phyloP scores from a whole-genome alignment of 1,139 yeast species.

The Meyerozyma elateridarum region DNA sequence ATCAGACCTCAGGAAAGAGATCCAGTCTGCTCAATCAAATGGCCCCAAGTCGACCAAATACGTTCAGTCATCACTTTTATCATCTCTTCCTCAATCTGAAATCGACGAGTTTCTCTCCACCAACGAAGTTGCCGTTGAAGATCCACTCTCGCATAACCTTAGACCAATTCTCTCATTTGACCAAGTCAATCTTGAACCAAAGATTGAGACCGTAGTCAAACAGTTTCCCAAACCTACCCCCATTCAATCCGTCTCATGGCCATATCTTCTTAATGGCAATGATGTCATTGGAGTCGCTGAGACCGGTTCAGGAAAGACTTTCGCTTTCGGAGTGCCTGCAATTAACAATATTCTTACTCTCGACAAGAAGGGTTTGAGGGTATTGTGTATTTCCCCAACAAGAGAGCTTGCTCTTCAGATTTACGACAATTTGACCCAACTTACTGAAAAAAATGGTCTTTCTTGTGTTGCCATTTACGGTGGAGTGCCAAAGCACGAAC shows the following conservation, averaged over 20 bases:
- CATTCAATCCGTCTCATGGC: conserved; percentile 97
- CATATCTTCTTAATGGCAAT: conserved; percentile 70
- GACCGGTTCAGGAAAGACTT: conserved; percentile 96
- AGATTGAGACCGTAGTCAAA: conserved; percentile 52
- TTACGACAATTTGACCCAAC: conserved; percentile 70
- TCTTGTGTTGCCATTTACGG: conserved; percentile 89
- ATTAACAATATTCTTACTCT: conserved; percentile 56
- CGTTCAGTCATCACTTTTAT: conserved; percentile 26
- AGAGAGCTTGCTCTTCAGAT: conserved; percentile 96
- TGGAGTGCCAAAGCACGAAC: conserved; percentile 95
- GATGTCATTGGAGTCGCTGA: conserved; percentile 98
- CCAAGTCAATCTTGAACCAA: conserved; percentile 52
- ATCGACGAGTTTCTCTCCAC: conserved; percentile 58
- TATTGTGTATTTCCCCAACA: conserved; percentile 89
- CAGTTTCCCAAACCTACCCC: conserved; percentile 91
- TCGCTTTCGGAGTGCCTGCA: conserved; percentile 98
- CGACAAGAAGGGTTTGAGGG: conserved; percentile 54
- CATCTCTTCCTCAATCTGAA: conserved; percentile 44
- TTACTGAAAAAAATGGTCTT: conserved; percentile 55
- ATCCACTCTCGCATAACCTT: conserved; percentile 46
- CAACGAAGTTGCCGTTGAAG: conserved; percentile 80
- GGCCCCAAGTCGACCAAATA: conserved; percentile 18
- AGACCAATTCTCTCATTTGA: conserved; percentile 72
- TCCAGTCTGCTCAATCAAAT: conserved; percentile 11
- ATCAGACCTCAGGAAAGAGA: too few species aligned